phyloP scores from a whole-genome alignment of 2,329 filamentous ascomycete genomes.

The Hypoxylon rubiginosum region DNA sequence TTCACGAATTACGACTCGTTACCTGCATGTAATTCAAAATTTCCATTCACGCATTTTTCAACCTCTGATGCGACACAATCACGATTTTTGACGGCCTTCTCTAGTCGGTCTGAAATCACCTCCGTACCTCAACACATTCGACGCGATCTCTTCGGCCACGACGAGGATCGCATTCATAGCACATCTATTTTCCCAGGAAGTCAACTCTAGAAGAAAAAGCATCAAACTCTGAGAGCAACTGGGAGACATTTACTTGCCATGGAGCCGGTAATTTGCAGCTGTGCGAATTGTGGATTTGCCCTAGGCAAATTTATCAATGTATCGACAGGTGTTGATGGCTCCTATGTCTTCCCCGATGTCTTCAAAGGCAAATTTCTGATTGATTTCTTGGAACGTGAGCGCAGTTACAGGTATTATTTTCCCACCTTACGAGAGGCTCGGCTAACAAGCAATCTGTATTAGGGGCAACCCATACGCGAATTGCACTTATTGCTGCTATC shows the following conservation, averaged over 20 bases:
- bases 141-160: too few species aligned
- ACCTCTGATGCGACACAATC: neutral
- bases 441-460: neutral
- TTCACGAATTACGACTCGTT: neutral
- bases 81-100: neutral
- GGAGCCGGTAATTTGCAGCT: neutral
- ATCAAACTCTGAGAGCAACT: neutral
- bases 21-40: neutral
- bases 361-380: neutral
- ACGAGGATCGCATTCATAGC: neutral
- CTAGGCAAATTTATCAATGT: neutral
- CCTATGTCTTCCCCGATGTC: neutral
- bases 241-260: neutral
- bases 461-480: too few species aligned
- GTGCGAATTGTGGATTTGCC: neutral
- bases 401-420: too few species aligned
- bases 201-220: neutral
- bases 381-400: too few species aligned
- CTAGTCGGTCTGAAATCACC: neutral
- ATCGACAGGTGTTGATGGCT: neutral
- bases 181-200: neutral
- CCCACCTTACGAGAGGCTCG: too few species aligned
- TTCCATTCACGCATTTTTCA: neutral
- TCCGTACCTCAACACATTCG: neutral
- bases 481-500: constrained; percentile 48